Conservation (phyloP, 176 grass and related monocot species). For the Saccharum officinarum region DNA sequence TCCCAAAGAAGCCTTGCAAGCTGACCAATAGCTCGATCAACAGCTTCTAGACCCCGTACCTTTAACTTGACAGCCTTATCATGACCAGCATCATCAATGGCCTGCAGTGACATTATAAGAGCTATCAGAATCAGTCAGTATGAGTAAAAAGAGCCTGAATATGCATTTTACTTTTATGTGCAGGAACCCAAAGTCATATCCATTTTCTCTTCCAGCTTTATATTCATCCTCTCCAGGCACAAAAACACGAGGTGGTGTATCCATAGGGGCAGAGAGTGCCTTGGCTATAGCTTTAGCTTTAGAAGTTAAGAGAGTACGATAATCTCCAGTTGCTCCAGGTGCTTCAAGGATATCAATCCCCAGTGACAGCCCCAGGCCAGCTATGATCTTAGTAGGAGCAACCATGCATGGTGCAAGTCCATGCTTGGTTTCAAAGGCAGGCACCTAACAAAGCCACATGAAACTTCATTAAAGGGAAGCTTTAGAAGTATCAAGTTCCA, state of each 20-base stretch:
- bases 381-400: conserved; percentile 97
- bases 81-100: conserved; percentile 93
- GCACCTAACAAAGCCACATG: conserved; percentile 60
- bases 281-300: conserved; percentile 91
- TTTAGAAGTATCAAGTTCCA: not conserved
- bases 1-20: conserved; percentile 80
- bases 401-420: conserved; percentile 89
- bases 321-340: conserved; percentile 95
- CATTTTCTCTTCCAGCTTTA: conserved; percentile 55
- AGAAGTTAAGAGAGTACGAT: conserved; percentile 85
- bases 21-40: conserved; percentile 78
- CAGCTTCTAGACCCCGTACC: conserved; percentile 80
- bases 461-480: not conserved
- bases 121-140: conserved; percentile 13
- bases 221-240: conserved; percentile 82
- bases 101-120: conserved; percentile 44
- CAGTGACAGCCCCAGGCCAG: conserved; percentile 79
- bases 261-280: conserved; percentile 66
- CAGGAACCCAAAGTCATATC: conserved; percentile 98
- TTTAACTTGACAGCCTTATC: conserved; percentile 91
- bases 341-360: conserved; percentile 98
- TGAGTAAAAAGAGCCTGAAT: not conserved
- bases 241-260: conserved; percentile 69
- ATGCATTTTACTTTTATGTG: conserved; percentile 75
- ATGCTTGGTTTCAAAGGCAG: conserved; percentile 75